These are phyloP conservation scores for Lipomyces spencermartinsiae DNA, from an alignment of 805 yeast species.

Conservation along the genomic window DNA sequence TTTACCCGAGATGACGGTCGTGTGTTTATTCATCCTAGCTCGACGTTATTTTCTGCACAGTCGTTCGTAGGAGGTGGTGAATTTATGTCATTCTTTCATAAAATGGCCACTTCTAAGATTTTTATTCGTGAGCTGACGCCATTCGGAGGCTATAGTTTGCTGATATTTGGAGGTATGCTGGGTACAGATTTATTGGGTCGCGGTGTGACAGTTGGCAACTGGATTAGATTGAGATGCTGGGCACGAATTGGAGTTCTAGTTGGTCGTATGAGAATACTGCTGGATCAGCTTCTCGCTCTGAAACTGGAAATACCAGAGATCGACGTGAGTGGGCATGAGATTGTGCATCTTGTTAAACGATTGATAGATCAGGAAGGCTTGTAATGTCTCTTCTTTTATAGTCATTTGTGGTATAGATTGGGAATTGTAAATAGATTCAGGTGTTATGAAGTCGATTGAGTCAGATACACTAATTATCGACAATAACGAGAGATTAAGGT, in stretches of 20 bases:
- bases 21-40: conserved; percentile 87
- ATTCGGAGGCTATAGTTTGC: conserved; percentile 68
- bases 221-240: conserved; percentile 94
- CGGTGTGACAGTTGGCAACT: conserved; percentile 83
- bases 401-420: not conserved
- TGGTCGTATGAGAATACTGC: conserved; percentile 66
- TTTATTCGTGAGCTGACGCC: conserved; percentile 83
- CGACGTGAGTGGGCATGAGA: conserved; percentile 42
- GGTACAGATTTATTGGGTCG: conserved; percentile 63
- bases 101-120: conserved; percentile 65
- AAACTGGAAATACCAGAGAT: conserved; percentile 60
- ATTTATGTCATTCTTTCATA: conserved; percentile 69
- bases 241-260: conserved; percentile 89
- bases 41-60: conserved; percentile 66
- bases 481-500: too few relatives aligned
- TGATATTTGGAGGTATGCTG: conserved; percentile 80
- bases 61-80: conserved; percentile 46
- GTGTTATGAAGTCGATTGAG: too few relatives aligned
- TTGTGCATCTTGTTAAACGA: conserved; percentile 44
- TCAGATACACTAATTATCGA: too few relatives aligned
- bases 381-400: conserved; percentile 5
- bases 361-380: conserved; percentile 46
- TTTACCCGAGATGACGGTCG: conserved; percentile 66
- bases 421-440: not conserved
- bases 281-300: conserved; percentile 71